Percentiles rank a stretch among this genome's conserved stretches.
phyloP scores from a whole-genome alignment of 306 rosid genomes.

The Pyrus bretschneideri region DNA sequence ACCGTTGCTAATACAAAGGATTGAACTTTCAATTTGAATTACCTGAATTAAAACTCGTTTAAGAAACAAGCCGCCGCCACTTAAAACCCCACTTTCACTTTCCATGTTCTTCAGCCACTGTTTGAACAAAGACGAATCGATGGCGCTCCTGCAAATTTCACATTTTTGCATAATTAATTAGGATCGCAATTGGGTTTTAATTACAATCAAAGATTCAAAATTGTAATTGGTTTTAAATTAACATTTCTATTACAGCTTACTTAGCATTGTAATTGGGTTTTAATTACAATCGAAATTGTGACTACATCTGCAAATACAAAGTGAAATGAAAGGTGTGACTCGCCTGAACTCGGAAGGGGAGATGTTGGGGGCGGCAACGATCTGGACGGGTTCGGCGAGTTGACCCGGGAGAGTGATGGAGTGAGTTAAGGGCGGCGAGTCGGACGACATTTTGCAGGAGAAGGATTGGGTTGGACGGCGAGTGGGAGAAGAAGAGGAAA shows the following conservation, averaged over 20 bases:
- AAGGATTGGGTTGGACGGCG: slow-evolving; percentile 11
- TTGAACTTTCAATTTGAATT: neutral
- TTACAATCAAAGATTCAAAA: too few relatives aligned
- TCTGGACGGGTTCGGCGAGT: slow-evolving; percentile 50
- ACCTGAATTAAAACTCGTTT: slow-evolving; percentile 82
- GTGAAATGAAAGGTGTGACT: neutral
- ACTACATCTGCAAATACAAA: neutral
- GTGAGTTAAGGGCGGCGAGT: slow-evolving; percentile 41
- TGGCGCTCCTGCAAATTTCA: slow-evolving; percentile 50
- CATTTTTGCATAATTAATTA: neutral
- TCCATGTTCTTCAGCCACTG: slow-evolving; percentile 79
- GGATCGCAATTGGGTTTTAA: too few relatives aligned
- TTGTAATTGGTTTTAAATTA: too few relatives aligned
- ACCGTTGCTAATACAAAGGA: neutral
- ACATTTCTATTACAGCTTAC: too few relatives aligned
- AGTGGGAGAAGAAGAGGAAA: slow-evolving; percentile 1
- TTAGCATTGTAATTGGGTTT: too few relatives aligned
- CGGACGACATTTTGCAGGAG: slow-evolving; percentile 55
- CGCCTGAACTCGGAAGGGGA: slow-evolving; percentile 70
- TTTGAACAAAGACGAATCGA: slow-evolving; percentile 77
- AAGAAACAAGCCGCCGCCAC: slow-evolving; percentile 49
- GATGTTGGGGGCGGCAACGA: slow-evolving; percentile 66
- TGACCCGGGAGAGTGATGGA: slow-evolving; percentile 48
- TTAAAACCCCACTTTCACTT: slow-evolving; percentile 62
- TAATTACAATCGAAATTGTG: too few relatives aligned